phyloP scores from a whole-genome alignment of 2,329 filamentous ascomycete species.

The Alternaria sp. region DNA sequence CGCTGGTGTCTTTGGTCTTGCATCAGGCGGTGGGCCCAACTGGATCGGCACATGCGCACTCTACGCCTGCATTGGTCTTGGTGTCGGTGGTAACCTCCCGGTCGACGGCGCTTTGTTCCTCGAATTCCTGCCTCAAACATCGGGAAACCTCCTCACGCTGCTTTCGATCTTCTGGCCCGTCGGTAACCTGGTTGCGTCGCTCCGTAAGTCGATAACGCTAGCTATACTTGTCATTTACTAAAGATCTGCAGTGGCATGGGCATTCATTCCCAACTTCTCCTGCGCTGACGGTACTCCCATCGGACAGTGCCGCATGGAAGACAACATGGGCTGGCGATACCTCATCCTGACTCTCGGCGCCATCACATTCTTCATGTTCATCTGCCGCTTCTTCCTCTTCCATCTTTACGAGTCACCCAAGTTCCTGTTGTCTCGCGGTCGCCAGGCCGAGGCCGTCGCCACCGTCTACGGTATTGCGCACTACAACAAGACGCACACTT shows the following conservation, averaged over 20 bases:
- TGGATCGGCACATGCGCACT: conserved; percentile 60
- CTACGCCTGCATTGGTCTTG: conserved; percentile 53
- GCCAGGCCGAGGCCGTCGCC: conserved; percentile 78
- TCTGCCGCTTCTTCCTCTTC: conserved; percentile 79
- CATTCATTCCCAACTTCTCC: conserved; percentile 72
- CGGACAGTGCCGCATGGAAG: conserved; percentile 54
- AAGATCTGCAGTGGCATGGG: conserved; percentile 68
- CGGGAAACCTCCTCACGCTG: conserved; percentile 75
- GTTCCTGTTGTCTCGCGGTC: conserved; percentile 76
- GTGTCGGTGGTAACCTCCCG: conserved; percentile 70
- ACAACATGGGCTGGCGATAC: conserved; percentile 77
- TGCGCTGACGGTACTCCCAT: conserved; percentile 39
- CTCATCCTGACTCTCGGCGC: conserved; percentile 74
- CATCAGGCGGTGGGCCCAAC: conserved; percentile 69
- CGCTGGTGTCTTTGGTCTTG: conserved; percentile 75
- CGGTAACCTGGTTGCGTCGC: conserved; percentile 71
- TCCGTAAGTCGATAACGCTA: conserved; percentile 14
- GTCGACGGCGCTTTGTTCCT: conserved; percentile 83
- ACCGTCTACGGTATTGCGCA: conserved; percentile 80
- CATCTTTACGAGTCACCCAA: conserved; percentile 86
- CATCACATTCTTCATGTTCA: conserved; percentile 77
- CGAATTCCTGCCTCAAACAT: conserved; percentile 79
- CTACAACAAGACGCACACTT: conserved; percentile 62
- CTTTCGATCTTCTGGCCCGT: conserved; percentile 89
- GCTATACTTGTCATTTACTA: background rate